Evolutionary conservation across 257 asterid genomes (phyloP), one percentile per base, ranked within the genome.

Genomic region (Solanum neorickii): DNA sequence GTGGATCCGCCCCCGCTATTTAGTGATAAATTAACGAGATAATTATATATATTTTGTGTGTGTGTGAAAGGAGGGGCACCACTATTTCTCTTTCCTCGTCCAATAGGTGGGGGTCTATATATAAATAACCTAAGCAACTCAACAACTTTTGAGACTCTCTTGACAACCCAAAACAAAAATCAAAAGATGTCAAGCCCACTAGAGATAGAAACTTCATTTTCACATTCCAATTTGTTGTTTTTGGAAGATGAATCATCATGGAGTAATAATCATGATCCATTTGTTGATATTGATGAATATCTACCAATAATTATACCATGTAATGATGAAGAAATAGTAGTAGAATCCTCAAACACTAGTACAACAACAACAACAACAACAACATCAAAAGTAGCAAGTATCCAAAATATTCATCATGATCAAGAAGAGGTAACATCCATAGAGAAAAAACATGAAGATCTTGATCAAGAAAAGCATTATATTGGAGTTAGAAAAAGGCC

Each of bases 401-500:
- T 39, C 25, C 84, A 16, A 12, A 73, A 73, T 47, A 18, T n/a
- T 44, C 62, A 27, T n/a, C 21, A 80, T 15, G 85, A 80, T 44
- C n/a, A 44, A 80, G 85, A 80, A 80, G 68, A 80, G 65, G 85
- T 80, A 80, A 80, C 85, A 80, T 80, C 85, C 16, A 18, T 27
- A 25, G 66, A 46, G 41, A 42, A 39, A 39, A 25, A 88, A 23
- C 83, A 42, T 20, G 88, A 82, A 41, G 88, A 52, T 29, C 31
- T 29, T 52, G 60, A 52, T 52, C 23, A 52, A 52, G 0, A 80
- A 23, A 91, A 90, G 37, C 85, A 73, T n/a, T 91, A 87, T 29
- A 87, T 88, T 2, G 93, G 93, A 4, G 92, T 90, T 27, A 68
- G 92, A 25, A 88, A 46, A 52, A 87, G 91, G 76, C 91, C 92